These are phyloP conservation scores for Kwoniella bestiolae DNA, from an alignment of 768 basidiomycete genomes.

Conservation along the genomic window DNA sequence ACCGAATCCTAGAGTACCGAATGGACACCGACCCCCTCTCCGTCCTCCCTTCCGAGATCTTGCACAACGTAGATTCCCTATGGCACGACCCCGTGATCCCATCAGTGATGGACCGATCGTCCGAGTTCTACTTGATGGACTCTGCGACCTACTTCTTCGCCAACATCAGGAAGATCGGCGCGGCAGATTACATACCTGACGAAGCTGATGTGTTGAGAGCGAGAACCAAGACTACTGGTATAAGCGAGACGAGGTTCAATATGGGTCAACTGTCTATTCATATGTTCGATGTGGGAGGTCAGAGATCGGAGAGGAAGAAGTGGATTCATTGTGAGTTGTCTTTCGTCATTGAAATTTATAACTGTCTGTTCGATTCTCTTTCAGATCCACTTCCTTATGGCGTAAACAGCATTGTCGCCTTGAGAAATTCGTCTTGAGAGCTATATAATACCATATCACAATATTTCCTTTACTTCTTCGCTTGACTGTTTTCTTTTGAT, in stretches of 20 bases:
- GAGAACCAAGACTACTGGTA: constrained; percentile 86
- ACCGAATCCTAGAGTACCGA: constrained; percentile 60
- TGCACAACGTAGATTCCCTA: constrained; percentile 59
- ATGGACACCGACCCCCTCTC: constrained; percentile 57
- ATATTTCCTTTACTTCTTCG: no score
- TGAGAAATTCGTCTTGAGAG: no score
- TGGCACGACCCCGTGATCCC: constrained; percentile 63
- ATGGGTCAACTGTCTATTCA: constrained; percentile 62
- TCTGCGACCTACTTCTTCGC: constrained; percentile 90
- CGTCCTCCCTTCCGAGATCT: constrained; percentile 57
- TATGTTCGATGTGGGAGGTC: constrained; percentile 81
- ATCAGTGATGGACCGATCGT: constrained; percentile 59
- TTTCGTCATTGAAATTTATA: no score
- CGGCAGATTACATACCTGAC: constrained; percentile 78
- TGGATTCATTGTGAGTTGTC: constrained; percentile 58
- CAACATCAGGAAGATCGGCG: constrained; percentile 80
- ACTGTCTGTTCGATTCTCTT: no score
- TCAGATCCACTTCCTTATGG: no score
- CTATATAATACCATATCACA: no score
- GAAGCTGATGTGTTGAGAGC: constrained; percentile 85
- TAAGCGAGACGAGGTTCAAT: constrained; percentile 77
- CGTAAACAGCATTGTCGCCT: no score
- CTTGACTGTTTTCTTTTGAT: no score
- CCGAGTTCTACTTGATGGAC: constrained; percentile 92
- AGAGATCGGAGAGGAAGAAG: constrained; percentile 74